Percentiles rank a stretch among this genome's conserved stretches.
phyloP scores from a whole-genome alignment of 495 filamentous ascomycete species.

The Apiosordaria backusii region DNA sequence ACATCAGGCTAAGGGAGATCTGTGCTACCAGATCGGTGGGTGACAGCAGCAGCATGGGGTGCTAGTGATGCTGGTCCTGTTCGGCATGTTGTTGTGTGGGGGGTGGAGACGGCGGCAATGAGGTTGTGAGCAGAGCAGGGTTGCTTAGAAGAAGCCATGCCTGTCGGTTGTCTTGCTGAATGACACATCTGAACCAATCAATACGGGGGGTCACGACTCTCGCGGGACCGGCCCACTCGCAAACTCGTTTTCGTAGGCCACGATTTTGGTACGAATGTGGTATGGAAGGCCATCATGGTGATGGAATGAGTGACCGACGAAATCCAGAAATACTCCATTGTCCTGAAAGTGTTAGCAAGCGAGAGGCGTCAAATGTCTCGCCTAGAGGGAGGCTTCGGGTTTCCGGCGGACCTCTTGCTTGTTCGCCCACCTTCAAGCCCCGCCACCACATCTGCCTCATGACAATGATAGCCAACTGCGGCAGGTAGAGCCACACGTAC shows the following conservation, averaged over 20 bases:
- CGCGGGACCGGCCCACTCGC: neutral
- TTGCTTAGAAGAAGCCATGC: neutral
- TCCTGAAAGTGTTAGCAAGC: neutral
- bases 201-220: neutral
- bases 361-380: conserved; percentile 4
- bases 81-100: neutral
- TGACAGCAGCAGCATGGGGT: conserved; percentile 15
- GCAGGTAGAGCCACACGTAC: neutral
- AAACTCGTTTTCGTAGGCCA: neutral
- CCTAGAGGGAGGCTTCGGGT: neutral
- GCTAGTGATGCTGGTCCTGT: conserved; percentile 1
- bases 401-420: neutral
- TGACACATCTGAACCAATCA: neutral
- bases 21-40: conserved; percentile 19
- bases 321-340: neutral
- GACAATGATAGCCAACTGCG: neutral
- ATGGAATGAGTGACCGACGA: neutral
- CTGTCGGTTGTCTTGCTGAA: conserved; percentile 2
- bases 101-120: neutral
- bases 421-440: too few species aligned
- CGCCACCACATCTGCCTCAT: neutral
- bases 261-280: neutral
- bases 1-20: conserved; percentile 16
- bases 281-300: neutral
- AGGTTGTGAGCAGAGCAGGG: neutral